Evolutionary conservation across 169 alveolate species (phyloP), one percentile per base, ranked within the genome.

Genomic region (Plasmodium inui): DNA sequence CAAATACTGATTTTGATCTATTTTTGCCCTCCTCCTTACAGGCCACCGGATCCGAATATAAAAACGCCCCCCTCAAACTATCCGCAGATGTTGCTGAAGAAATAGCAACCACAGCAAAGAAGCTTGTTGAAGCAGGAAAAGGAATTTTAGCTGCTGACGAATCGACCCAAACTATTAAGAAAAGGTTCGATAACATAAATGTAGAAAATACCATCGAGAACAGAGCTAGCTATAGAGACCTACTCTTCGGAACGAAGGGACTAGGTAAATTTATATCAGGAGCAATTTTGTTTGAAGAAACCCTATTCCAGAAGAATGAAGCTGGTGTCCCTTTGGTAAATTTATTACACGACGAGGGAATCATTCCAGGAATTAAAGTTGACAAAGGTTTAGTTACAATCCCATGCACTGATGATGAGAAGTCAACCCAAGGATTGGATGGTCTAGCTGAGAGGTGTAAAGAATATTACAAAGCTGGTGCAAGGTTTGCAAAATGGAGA

Each of bases 401-500:
- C 72, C 98, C 99, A 67, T 98, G 98, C 73, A 97, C 99, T 26
- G 97, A 98, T 34, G 99, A 96, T 41, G 99, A 97, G 93, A 96
- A 94, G 73, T 83, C 96, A 50, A 98, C 99, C 72, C 96, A 96
- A 92, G 99, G 99, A 46, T 97, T 99, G 73, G 99, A 99, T 92
- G 99, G 99, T 30, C 98, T 99, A 30, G 99, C 98, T 78, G 99
- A 98, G 80, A 96, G 99, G 95, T 98, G 99, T 98, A 92, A 96
- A 83, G 98, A 98, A 96, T 99, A 98, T 97, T 99, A 99, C 96
- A 98, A 96, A 81, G 98, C 98, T 82, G 99, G 99, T 53, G 99
- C 99, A 82, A 97, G 99, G 80, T 99, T 99, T 96, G 99, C 99
- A 93, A 99, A 99, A 97, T 99, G 99, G 99, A 98, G 99, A 95